phyloP scores from a whole-genome alignment of 73 alveolate species.

The Tetrahymena malaccensis region DNA sequence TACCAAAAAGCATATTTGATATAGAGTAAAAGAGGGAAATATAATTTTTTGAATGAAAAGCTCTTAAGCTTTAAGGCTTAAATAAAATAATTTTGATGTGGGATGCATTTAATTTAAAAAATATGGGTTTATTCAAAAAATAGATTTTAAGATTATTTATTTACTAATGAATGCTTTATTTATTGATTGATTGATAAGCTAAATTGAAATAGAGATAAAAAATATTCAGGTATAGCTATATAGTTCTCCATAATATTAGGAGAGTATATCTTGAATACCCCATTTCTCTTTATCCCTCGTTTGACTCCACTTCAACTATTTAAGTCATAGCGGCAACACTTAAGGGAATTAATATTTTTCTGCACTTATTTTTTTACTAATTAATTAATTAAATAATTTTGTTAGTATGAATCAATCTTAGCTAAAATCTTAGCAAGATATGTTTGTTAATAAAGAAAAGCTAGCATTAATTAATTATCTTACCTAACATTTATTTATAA shows the following conservation, averaged over 20 bases:
- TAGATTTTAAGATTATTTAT: too few species aligned
- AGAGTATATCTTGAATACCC: background rate
- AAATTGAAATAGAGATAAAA: background rate
- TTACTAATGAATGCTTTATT: background rate
- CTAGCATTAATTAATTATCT: background rate
- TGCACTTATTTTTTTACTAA: background rate
- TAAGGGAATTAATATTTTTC: background rate
- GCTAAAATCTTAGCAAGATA: background rate
- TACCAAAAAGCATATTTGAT: too few species aligned
- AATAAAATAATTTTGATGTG: too few species aligned
- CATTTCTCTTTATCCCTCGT: background rate
- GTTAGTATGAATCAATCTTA: background rate
- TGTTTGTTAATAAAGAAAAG: background rate
- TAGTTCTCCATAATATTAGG: background rate
- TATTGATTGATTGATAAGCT: background rate
- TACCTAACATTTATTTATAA: background rate
- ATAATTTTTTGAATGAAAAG: too few species aligned
- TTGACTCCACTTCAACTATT: background rate
- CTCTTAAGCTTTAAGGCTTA: too few species aligned
- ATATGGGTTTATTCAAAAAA: background rate
- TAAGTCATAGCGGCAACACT: background rate
- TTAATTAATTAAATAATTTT: too few species aligned
- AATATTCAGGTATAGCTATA: background rate
- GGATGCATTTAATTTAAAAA: background rate
- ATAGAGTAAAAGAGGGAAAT: background rate